These are phyloP conservation scores for Solanum medicagineum DNA, from an alignment of 257 asterid genomes.

Conservation along the genomic window DNA sequence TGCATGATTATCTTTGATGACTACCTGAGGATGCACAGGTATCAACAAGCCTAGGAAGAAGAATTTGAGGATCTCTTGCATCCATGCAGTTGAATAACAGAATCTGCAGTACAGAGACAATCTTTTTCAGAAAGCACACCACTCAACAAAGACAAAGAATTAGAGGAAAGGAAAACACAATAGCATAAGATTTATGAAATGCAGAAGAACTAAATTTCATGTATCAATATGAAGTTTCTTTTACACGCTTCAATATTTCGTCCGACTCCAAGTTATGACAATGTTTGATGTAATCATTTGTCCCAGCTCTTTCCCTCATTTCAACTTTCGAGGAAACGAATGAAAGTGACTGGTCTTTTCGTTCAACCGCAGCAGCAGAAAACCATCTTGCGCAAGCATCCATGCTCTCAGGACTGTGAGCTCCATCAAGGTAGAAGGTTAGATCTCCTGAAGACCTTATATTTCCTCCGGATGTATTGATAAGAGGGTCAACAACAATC, in stretches of 20 bases:
- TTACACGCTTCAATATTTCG: constrained; percentile 57
- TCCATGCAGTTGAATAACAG: constrained; percentile 94
- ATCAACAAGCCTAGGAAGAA: constrained; percentile 58
- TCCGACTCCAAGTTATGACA: constrained; percentile 4
- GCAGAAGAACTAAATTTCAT: background rate
- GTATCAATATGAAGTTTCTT: background rate
- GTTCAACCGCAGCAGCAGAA: constrained; percentile 43
- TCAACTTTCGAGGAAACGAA: constrained; percentile 12
- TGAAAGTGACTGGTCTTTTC: constrained; percentile 10
- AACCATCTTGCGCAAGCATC: constrained; percentile 92
- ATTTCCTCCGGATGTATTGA: constrained; percentile 6
- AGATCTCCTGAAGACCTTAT: constrained; percentile 42
- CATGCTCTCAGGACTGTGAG: constrained; percentile 97
- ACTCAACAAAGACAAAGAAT: background rate
- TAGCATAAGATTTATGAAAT: background rate
- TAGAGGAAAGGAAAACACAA: background rate
- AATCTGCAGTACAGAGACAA: constrained; percentile 34
- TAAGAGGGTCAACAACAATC: constrained; percentile 35
- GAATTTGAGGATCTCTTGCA: constrained; percentile 75
- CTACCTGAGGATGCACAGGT: constrained; percentile 78
- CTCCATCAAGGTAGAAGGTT: constrained; percentile 78
- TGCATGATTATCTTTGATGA: background rate
- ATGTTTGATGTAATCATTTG: constrained; percentile 21
- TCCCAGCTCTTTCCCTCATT: constrained; percentile 3
- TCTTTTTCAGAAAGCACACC: background rate